phyloP scores from a whole-genome alignment of 2,329 filamentous ascomycete genomes.

The Verticillium nubilum region DNA sequence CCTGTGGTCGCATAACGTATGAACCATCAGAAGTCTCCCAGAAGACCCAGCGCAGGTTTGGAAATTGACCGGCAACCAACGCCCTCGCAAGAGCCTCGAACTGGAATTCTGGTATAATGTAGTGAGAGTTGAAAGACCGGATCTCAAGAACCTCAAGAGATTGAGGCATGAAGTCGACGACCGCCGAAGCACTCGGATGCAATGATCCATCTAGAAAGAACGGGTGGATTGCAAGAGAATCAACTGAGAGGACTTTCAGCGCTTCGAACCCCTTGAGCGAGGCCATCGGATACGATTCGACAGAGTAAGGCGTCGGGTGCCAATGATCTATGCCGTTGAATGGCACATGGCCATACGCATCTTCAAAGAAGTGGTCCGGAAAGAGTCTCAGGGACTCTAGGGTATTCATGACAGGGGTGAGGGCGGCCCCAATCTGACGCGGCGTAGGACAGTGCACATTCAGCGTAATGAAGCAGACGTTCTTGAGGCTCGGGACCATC shows the following conservation, averaged over 20 bases:
- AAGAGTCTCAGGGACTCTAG: not conserved
- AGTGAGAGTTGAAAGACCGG: not conserved
- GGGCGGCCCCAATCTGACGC: not conserved
- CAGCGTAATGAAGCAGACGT: not conserved
- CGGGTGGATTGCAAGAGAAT: not conserved
- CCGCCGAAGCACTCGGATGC: not conserved
- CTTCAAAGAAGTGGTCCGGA: too few species aligned
- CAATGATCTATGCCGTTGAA: not conserved
- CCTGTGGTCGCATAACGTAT: not conserved
- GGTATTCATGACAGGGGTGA: not conserved
- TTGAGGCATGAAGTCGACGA: not conserved
- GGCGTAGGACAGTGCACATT: not conserved
- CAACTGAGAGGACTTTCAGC: not conserved
- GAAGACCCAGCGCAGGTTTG: not conserved
- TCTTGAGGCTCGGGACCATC: not conserved
- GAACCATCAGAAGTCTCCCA: not conserved
- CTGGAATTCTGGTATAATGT: not conserved
- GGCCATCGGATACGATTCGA: not conserved
- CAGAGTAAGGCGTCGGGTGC: not conserved
- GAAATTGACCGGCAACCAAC: not conserved
- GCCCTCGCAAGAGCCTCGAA: not conserved
- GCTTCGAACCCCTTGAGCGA: not conserved
- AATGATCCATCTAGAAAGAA: not conserved
- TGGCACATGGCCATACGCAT: too few species aligned
- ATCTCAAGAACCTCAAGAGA: not conserved